Conservation (phyloP, 352 stramenopile species). For the Globisporangium solare region DNA sequence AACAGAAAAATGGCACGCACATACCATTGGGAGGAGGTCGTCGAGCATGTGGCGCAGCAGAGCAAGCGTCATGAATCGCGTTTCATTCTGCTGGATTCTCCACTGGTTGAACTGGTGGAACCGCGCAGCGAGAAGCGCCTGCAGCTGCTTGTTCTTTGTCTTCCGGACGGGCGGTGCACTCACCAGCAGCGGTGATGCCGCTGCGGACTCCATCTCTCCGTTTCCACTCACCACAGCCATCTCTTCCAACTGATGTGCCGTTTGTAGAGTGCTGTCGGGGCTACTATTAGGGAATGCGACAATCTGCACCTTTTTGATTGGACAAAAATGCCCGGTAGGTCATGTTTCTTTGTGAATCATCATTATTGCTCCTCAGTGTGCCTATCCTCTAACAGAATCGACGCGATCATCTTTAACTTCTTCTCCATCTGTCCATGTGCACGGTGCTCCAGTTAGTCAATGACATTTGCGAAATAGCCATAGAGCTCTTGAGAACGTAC, state of each 20-base stretch:
- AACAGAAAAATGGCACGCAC: too few relatives aligned
- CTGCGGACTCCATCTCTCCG: background rate
- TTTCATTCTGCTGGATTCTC: slow-evolving; percentile 26
- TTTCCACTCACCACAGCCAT: slow-evolving; percentile 3
- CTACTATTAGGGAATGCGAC: too few relatives aligned
- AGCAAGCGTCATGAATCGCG: slow-evolving; percentile 17
- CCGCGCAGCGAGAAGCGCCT: slow-evolving; percentile 18
- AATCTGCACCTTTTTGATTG: too few relatives aligned
- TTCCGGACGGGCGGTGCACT: slow-evolving; percentile 17
- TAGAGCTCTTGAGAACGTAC: background rate
- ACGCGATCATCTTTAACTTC: slow-evolving; percentile 8
- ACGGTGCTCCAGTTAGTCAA: too few relatives aligned
- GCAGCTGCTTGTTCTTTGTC: slow-evolving; percentile 37
- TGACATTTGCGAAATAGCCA: too few relatives aligned
- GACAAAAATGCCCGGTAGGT: too few relatives aligned
- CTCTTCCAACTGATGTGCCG: background rate
- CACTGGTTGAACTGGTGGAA: slow-evolving; percentile 57
- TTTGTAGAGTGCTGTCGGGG: too few relatives aligned
- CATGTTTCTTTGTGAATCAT: too few relatives aligned
- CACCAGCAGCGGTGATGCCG: slow-evolving; percentile 20
- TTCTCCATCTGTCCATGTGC: slow-evolving; percentile 6
- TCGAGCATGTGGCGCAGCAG: slow-evolving; percentile 40
- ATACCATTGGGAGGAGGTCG: slow-evolving; percentile 42
- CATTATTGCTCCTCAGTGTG: too few relatives aligned
- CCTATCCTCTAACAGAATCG: slow-evolving; percentile 5